Percentiles rank a stretch among this genome's conserved stretches.
Conservation (phyloP, 2,329 filamentous ascomycete genomes). For the Claviceps spartinae region DNA sequence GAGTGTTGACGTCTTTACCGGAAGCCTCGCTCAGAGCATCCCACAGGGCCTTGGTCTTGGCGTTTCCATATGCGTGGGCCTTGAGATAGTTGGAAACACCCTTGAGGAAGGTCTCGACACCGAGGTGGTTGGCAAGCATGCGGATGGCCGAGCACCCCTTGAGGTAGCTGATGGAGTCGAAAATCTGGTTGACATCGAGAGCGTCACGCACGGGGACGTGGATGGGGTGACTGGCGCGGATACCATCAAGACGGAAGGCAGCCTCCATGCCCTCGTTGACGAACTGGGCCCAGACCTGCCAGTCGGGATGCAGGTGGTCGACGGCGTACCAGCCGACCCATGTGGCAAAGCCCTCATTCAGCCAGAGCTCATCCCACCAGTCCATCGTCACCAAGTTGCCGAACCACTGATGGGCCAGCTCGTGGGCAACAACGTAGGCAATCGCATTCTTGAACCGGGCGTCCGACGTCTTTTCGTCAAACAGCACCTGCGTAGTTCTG, state of each 20-base stretch:
- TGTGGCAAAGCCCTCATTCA: slow-evolving; percentile 93
- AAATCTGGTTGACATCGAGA: slow-evolving; percentile 94
- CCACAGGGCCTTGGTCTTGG: slow-evolving; percentile 87
- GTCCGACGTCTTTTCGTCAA: slow-evolving; percentile 84
- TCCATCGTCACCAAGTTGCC: slow-evolving; percentile 94
- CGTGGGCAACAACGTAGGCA: slow-evolving; percentile 96
- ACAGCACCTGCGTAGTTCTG: slow-evolving; percentile 88
- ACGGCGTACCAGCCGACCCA: slow-evolving; percentile 95
- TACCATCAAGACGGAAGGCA: slow-evolving; percentile 78
- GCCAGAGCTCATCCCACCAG: slow-evolving; percentile 90
- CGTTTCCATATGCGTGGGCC: slow-evolving; percentile 76
- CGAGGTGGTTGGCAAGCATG: slow-evolving; percentile 87
- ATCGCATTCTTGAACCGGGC: slow-evolving; percentile 84
- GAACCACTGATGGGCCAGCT: slow-evolving; percentile 94
- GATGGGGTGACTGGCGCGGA: slow-evolving; percentile 88
- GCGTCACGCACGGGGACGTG: slow-evolving; percentile 91
- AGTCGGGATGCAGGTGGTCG: slow-evolving; percentile 86
- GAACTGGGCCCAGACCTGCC: slow-evolving; percentile 97
- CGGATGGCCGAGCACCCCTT: slow-evolving; percentile 95
- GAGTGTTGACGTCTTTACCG: slow-evolving; percentile 66
- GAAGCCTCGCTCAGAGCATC: slow-evolving; percentile 75
- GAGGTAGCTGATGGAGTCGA: slow-evolving; percentile 90
- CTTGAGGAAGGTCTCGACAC: slow-evolving; percentile 74
- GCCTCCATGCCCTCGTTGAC: slow-evolving; percentile 88
- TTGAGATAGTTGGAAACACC: slow-evolving; percentile 86